Base-by-base conservation (phyloP, 1,139 yeast genomes). In the Lodderomyces elongisporus region DNA sequence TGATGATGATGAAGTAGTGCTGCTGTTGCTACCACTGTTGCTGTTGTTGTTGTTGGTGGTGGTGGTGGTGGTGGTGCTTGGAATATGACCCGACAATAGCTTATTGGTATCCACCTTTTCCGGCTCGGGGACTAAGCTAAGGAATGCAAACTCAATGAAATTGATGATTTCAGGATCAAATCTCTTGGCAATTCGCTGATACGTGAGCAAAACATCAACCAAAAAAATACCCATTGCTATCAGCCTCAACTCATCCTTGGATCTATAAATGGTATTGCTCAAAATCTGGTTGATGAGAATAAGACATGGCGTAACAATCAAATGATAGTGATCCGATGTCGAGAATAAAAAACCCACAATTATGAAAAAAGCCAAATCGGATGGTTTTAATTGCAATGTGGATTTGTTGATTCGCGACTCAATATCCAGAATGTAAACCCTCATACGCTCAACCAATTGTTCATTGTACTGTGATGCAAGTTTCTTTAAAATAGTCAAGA, bases 301-400 rank as follows among this genome's bases (percentile, higher is more conserved):
- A 25, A 77, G 63, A 2, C 93, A 73, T 2, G 97, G 96, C 0
- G 96, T 88, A 4, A 81, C 89, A 13, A 91, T 82, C 42, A 87
- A 69, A 65, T 93, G 97, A 57, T 85, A 91, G 52, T 88, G 93
- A 65, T 93, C 99, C 0, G 98, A 91, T 1, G 96, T 85, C 1
- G 98, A 88, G 51, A 84, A 93, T 8, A 89, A 54, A 36, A 71
- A 64, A 7, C 96, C 96, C 40, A 88, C 68, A 15, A 87, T 51
- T 0, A 78, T 69, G 49, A 82, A 85, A 40, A 81, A 73, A 4
- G 85, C 60, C 39, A 88, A 58, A 51, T 88, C 94, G 17, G 74
- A 62, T 34, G 60, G 58, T 38, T 46, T 46, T 20, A 77, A 55
- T 22, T 42, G 38, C 26, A 24, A 13, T 5, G 22, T 25, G 14